Evolutionary conservation across 345 rosid genomes (phyloP), one percentile per base, ranked within the genome.

Genomic region (Corymbia maculata): DNA sequence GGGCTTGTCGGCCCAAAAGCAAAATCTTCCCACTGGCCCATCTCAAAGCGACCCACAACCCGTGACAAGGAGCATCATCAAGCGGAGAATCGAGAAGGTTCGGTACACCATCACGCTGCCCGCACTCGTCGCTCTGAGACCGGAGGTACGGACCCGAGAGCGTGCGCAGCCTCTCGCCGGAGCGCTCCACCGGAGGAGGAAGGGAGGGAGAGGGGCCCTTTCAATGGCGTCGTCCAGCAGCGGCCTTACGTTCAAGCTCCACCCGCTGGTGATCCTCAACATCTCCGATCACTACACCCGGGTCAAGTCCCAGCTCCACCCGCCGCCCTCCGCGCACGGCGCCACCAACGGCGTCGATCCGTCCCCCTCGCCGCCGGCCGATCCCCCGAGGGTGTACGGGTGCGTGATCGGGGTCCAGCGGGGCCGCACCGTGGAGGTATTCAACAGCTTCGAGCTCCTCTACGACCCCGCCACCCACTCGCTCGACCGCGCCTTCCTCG

Each of bases 241-340:
- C 91, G 99, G 99, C 28, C 92, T 97, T 61, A 97, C 99, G 70
- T 97, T 97, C 96, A 96, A 97, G 97, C 93, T 97, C 3, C 99
- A 97, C 52, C 99, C 99, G 11, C 92, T 97, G 11, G 99, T 96
- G 85, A 96, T 97, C 61, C 94, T 97, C 15, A 97, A 97, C 95
- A 93, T 97, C 82, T 97, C 99, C 19, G 99, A 97, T 90, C 99
- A 97, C 94, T 95, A 92, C 92, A 96, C 99, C 26, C 94, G 99
- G 30, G 98, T 97, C 70, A 96, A 94, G 90, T 94, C 98, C 49
- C 99, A 97, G 94, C 88, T 92, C 88, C 93, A 93, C 88, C 94
- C 96, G 13, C 79, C 92, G 12, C 24, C 92, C 93, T 66, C 92
- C 52, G 50, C 88, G 87, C 79, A 90, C 51, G 87, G 49, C 22